phyloP scores from a whole-genome alignment of 75 land plant species.

The Sequoiadendron giganteum region DNA sequence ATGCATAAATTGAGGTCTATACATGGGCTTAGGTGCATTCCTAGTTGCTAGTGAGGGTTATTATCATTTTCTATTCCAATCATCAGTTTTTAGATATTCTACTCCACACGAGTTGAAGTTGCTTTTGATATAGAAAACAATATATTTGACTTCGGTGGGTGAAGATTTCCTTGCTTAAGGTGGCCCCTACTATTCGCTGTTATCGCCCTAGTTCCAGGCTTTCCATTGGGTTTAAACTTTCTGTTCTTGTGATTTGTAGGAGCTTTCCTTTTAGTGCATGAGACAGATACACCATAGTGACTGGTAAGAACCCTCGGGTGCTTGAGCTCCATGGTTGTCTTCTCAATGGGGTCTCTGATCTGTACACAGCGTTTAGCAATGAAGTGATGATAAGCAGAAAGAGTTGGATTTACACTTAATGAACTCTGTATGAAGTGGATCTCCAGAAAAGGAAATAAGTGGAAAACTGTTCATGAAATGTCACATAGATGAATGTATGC shows the following conservation, averaged over 20 bases:
- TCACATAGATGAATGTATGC: too few relatives aligned
- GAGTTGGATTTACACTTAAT: neutral
- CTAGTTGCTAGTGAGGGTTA: neutral
- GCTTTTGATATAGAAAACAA: neutral
- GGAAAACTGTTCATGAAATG: neutral
- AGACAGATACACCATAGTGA: too few relatives aligned
- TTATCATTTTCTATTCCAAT: neutral
- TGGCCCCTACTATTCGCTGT: too few relatives aligned
- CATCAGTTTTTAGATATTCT: neutral
- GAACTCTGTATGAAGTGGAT: neutral
- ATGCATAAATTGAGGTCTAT: neutral
- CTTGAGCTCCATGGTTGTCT: too few relatives aligned
- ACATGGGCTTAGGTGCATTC: neutral
- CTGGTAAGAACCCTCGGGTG: too few relatives aligned
- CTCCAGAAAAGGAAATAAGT: neutral
- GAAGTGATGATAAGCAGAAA: neutral
- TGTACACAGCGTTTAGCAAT: too few relatives aligned
- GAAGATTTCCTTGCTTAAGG: too few relatives aligned
- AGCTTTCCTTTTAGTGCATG: too few relatives aligned
- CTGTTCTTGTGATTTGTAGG: too few relatives aligned
- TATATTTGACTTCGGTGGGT: neutral
- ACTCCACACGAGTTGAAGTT: neutral
- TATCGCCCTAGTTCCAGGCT: too few relatives aligned
- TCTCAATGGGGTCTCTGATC: too few relatives aligned
- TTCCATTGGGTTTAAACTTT: too few relatives aligned